Percentiles rank a stretch among this genome's conserved stretches.
phyloP scores from a whole-genome alignment of 805 yeast genomes.

The Yarrowia sp. region DNA sequence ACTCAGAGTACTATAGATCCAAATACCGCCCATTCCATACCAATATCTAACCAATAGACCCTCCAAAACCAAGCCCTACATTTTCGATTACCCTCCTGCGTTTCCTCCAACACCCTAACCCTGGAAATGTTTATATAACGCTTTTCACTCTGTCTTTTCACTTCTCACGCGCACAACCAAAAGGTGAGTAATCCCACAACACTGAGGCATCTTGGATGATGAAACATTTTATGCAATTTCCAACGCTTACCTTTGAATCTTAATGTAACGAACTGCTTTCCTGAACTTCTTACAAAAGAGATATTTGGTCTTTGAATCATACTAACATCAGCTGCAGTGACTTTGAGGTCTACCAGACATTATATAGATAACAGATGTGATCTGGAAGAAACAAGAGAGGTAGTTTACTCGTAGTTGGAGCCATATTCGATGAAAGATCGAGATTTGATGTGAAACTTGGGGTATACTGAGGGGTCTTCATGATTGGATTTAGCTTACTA shows the following conservation, averaged over 20 bases:
- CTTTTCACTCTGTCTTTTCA: background rate
- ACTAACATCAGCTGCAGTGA: conserved; percentile 8
- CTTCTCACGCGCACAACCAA: conserved; percentile 17
- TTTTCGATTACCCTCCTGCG: conserved; percentile 33
- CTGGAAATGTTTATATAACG: conserved; percentile 6
- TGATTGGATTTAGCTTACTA: too few species aligned
- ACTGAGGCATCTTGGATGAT: conserved; percentile 22
- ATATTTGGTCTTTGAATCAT: background rate
- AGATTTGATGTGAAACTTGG: too few species aligned
- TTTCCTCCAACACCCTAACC: conserved; percentile 3
- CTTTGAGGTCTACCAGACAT: background rate
- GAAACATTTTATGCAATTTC: conserved; percentile 36
- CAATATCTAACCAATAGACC: too few species aligned
- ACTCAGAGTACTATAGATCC: too few species aligned
- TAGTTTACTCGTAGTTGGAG: too few species aligned
- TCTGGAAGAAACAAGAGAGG: too few species aligned
- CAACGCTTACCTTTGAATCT: conserved; percentile 38
- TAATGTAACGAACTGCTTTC: conserved; percentile 38
- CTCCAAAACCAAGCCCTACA: background rate
- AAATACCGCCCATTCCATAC: too few species aligned
- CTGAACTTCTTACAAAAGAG: conserved; percentile 7
- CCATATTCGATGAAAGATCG: too few species aligned
- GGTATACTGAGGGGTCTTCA: too few species aligned
- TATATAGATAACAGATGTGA: background rate
- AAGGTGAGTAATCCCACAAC: conserved; percentile 22